Evolutionary conservation across 2,329 filamentous ascomycete genomes (phyloP).

Genomic region (Nemania sp.): DNA sequence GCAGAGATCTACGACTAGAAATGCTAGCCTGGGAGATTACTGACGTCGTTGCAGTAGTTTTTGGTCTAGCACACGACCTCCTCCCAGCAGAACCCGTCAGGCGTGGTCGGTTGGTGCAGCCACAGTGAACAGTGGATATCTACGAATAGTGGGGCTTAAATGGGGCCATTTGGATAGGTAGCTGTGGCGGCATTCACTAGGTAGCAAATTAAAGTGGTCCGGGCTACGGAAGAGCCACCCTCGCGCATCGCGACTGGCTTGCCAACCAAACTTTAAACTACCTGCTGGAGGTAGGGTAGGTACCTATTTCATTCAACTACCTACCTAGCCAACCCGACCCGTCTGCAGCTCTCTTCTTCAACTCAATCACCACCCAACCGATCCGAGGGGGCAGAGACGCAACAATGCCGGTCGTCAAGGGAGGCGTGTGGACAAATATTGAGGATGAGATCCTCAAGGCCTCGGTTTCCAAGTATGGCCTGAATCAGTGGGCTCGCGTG

Average conservation of each 20-base stretch:
- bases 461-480: slow-evolving; percentile 88
- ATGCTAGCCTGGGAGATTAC: too few relatives aligned
- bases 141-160: too few relatives aligned
- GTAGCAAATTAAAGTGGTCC: not conserved
- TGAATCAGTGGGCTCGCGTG: slow-evolving; percentile 98
- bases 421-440: slow-evolving; percentile 75
- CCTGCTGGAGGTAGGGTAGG: too few relatives aligned
- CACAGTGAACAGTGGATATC: too few relatives aligned
- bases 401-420: slow-evolving; percentile 71
- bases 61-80: too few relatives aligned
- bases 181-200: slow-evolving; percentile 10
- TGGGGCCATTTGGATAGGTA: too few relatives aligned
- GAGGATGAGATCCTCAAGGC: slow-evolving; percentile 98
- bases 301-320: not conserved
- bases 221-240: not conserved
- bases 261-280: not conserved
- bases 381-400: not conserved
- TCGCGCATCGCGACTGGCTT: slow-evolving; percentile 2
- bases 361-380: not conserved
- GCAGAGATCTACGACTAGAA: too few relatives aligned
- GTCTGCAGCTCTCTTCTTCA: not conserved
- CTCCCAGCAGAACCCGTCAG: too few relatives aligned
- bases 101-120: too few relatives aligned
- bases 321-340: not conserved
- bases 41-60: too few relatives aligned